These are phyloP conservation scores for Gymnopilus dilepis DNA, from an alignment of 768 basidiomycete genomes.

Conservation along the genomic window DNA sequence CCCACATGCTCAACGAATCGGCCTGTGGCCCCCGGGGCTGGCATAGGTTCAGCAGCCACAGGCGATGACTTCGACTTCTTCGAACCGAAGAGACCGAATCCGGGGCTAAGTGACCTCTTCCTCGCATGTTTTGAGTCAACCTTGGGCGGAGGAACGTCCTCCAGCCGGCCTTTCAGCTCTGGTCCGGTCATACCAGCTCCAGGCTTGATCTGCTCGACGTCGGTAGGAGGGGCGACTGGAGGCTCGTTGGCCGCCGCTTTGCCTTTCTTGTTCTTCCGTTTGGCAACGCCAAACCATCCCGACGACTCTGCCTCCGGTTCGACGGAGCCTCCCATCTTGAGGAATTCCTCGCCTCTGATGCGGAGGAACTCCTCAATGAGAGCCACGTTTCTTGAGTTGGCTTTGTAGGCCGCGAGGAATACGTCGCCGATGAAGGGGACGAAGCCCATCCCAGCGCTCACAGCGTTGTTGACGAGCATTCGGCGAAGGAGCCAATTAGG, in stretches of 20 bases:
- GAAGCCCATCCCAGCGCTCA: slow-evolving; percentile 68
- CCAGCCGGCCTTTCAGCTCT: slow-evolving; percentile 28
- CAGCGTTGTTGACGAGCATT: slow-evolving; percentile 80
- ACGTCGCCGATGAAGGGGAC: slow-evolving; percentile 82
- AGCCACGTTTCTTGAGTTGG: slow-evolving; percentile 88
- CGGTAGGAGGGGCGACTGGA: slow-evolving; percentile 31
- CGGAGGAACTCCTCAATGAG: slow-evolving; percentile 86
- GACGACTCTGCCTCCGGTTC: slow-evolving; percentile 15
- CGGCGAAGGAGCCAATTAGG: slow-evolving; percentile 66
- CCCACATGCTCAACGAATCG: slow-evolving; percentile 45
- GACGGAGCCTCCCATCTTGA: slow-evolving; percentile 49
- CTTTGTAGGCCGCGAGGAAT: slow-evolving; percentile 76
- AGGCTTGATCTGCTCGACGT: slow-evolving; percentile 53
- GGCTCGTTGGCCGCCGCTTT: slow-evolving; percentile 16
- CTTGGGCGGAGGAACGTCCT: background rate
- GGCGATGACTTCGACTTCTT: slow-evolving; percentile 19
- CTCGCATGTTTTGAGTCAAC: background rate
- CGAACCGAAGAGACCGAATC: slow-evolving; percentile 25
- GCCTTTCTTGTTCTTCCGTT: slow-evolving; percentile 24
- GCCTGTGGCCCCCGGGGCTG: slow-evolving; percentile 32
- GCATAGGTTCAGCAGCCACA: background rate
- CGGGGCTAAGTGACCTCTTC: slow-evolving; percentile 9
- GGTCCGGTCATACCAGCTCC: slow-evolving; percentile 53
- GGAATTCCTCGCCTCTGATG: slow-evolving; percentile 74
- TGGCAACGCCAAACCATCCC: slow-evolving; percentile 30